Conservation (phyloP, 2,329 filamentous ascomycete species). For the Xylaria sp. region DNA sequence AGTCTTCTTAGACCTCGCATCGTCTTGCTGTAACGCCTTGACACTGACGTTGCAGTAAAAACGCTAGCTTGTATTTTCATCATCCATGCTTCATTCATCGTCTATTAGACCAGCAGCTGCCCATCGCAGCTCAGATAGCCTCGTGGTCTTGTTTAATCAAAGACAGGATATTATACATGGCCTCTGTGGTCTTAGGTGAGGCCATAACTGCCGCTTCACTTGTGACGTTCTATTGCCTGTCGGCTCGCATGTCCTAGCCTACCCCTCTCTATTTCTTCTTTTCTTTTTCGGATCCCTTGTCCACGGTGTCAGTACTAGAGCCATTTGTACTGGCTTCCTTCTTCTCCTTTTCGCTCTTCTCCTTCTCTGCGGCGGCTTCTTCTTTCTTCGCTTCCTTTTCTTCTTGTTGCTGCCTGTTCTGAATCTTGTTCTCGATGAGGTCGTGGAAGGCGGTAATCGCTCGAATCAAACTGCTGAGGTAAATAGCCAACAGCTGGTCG, state of each 20-base stretch:
- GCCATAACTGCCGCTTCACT: conserved; percentile 12
- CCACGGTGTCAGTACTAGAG: conserved; percentile 56
- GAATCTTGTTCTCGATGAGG: conserved; percentile 99
- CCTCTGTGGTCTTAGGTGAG: conserved; percentile 21
- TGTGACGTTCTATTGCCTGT: conserved; percentile 26
- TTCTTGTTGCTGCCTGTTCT: conserved; percentile 96
- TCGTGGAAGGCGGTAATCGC: conserved; percentile 99
- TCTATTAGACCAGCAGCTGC: conserved; percentile 32
- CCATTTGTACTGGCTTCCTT: conserved; percentile 64
- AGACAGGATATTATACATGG: conserved; percentile 43
- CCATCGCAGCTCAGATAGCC: conserved; percentile 29
- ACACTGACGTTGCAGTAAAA: neutral
- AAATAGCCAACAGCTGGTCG: conserved; percentile 98
- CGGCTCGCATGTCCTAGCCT: conserved; percentile 18
- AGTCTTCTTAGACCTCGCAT: neutral
- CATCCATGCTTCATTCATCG: conserved; percentile 28
- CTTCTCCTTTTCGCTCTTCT: conserved; percentile 68
- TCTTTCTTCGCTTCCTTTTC: conserved; percentile 89
- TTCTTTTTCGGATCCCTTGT: conserved; percentile 56
- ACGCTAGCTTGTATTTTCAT: conserved; percentile 21
- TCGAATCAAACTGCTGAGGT: conserved; percentile 93
- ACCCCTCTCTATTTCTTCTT: conserved; percentile 57
- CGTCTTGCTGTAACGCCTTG: neutral
- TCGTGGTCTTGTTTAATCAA: conserved; percentile 20
- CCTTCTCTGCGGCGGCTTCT: conserved; percentile 55